phyloP scores from a whole-genome alignment of 768 basidiomycete genomes.

The Lactarius deliciosus region DNA sequence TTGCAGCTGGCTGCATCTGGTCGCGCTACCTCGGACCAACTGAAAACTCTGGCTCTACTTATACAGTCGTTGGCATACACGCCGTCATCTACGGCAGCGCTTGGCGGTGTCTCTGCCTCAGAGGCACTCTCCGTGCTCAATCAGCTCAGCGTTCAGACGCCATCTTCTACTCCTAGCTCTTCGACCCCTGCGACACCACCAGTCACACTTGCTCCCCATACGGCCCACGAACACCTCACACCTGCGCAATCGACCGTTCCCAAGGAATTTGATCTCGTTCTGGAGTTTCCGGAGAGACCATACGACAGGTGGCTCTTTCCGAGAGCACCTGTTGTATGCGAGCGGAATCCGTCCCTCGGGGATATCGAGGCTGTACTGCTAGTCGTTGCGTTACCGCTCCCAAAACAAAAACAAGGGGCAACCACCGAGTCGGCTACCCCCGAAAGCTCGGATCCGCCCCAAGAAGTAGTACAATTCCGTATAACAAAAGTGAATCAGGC shows the following conservation, averaged over 20 bases:
- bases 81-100: conserved; percentile 15
- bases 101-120: conserved; percentile 11
- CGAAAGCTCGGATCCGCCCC: conserved; percentile 27
- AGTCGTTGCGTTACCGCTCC: conserved; percentile 48
- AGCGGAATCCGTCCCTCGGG: conserved; percentile 37
- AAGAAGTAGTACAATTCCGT: conserved; percentile 46
- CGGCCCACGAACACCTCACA: conserved; percentile 1
- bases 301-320: conserved; percentile 70
- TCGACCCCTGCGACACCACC: conserved; percentile 15
- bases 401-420: conserved; percentile 29
- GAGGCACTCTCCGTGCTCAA: conserved; percentile 17
- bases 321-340: conserved; percentile 53
- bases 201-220: background rate
- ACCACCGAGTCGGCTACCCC: conserved; percentile 17
- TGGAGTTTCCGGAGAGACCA: conserved; percentile 66
- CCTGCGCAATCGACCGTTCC: conserved; percentile 33
- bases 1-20: conserved; percentile 64
- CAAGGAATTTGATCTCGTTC: conserved; percentile 68
- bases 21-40: conserved; percentile 59
- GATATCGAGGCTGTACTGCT: conserved; percentile 39
- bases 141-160: conserved; percentile 9
- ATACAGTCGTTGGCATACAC: conserved; percentile 60
- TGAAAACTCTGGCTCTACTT: conserved; percentile 68
- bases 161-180: conserved; percentile 8
- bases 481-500: conserved; percentile 48